These are phyloP conservation scores for Fusarium lyarnte DNA, from an alignment of 2,329 filamentous ascomycete genomes.

Conservation along the genomic window DNA sequence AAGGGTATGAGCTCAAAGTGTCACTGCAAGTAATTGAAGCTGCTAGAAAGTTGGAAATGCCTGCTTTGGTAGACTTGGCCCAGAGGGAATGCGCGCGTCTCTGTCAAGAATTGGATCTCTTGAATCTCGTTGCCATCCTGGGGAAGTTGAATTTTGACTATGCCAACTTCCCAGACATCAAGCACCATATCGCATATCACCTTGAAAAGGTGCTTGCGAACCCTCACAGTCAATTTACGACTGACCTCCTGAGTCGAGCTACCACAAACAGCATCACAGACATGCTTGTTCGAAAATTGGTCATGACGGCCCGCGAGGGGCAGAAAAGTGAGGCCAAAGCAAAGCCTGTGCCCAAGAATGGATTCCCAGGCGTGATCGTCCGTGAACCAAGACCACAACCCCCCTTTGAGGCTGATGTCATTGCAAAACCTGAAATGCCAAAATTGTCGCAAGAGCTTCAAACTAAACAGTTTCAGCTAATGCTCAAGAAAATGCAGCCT, in stretches of 20 bases:
- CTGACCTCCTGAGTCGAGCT: background rate
- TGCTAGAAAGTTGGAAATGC: background rate
- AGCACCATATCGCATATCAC: background rate
- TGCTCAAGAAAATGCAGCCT: background rate
- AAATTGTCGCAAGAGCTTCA: rapidly evolving
- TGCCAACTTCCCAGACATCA: background rate
- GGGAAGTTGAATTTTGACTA: background rate
- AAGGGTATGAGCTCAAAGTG: background rate
- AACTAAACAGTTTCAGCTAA: background rate
- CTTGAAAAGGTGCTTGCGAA: background rate
- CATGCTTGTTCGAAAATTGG: background rate
- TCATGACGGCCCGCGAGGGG: background rate
- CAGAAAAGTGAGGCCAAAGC: background rate
- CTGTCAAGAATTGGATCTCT: background rate
- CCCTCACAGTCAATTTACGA: background rate
- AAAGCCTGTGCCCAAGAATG: background rate
- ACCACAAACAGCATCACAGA: background rate
- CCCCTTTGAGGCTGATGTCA: rapidly evolving
- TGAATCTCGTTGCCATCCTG: background rate
- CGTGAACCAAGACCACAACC: rapidly evolving
- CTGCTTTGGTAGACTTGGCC: background rate
- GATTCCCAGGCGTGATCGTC: no score
- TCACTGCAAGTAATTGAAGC: background rate
- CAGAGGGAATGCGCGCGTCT: rapidly evolving
- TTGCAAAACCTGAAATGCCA: rapidly evolving